A percentile compares a stretch with the other conserved stretches of the same genome.
Evolutionary conservation across 345 rosid genomes (phyloP).

Genomic region (Salix koriyanagi): DNA sequence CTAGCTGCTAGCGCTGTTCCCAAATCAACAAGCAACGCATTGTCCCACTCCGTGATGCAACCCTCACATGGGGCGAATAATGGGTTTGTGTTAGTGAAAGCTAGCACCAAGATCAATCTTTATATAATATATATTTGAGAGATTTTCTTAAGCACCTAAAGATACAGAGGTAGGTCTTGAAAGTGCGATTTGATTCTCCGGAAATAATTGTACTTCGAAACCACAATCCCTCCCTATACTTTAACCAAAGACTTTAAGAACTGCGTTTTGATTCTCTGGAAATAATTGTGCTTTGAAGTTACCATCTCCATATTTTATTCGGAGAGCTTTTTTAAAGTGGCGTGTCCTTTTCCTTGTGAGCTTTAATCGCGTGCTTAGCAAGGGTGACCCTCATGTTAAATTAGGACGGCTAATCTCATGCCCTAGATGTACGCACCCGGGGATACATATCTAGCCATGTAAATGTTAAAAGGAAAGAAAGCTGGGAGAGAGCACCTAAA

Average conservation of each 20-base stretch:
- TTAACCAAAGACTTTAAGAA: not conserved
- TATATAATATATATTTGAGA: not conserved
- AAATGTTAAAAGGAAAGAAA: too few relatives aligned
- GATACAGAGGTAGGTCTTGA: not conserved
- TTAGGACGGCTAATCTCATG: not conserved
- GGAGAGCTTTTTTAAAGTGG: not conserved
- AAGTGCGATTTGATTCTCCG: constrained; percentile 16
- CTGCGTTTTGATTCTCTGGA: constrained; percentile 16
- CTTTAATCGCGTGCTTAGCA: not conserved
- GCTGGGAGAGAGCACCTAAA: too few relatives aligned
- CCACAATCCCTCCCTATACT: not conserved
- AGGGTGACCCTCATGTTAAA: not conserved
- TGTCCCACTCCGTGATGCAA: not conserved
- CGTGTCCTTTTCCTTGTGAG: not conserved
- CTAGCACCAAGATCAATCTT: not conserved
- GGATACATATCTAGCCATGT: not conserved
- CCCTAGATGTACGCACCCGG: not conserved
- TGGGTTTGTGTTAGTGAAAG: not conserved
- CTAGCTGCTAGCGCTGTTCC: not conserved
- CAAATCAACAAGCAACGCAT: not conserved
- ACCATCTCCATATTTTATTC: not conserved
- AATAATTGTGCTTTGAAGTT: constrained; percentile 4
- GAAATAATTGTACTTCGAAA: constrained; percentile 1
- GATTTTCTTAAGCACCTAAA: not conserved
- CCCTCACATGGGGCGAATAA: constrained; percentile 4